Evolutionary conservation across 169 alveolate species (phyloP).

Genomic region (Eimeria acervulina): DNA sequence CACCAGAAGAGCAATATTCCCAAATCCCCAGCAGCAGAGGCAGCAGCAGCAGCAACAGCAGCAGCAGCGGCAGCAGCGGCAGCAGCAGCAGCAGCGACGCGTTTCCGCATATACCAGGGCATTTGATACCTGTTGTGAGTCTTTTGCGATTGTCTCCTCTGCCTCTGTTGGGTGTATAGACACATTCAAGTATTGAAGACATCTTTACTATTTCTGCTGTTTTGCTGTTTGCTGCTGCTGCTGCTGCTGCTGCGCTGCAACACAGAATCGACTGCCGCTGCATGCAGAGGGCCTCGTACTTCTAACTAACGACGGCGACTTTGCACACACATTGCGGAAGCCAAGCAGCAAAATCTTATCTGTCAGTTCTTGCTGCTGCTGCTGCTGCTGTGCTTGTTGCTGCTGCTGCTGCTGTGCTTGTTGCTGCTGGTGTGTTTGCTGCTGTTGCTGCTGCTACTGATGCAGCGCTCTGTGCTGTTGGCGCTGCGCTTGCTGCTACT

Average conservation of each 20-base stretch:
- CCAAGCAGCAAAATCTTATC: conserved; percentile 63
- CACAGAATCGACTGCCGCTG: conserved; percentile 54
- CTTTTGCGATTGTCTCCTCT: not conserved
- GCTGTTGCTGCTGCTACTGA: not conserved
- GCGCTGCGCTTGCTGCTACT: not conserved
- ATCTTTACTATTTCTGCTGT: not conserved
- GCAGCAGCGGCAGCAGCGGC: conserved; percentile 12
- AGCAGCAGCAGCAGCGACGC: not conserved
- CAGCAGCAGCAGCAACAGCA: conserved; percentile 5
- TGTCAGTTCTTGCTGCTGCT: conserved; percentile 14
- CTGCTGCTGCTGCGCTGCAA: not conserved
- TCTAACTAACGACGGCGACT: conserved; percentile 80
- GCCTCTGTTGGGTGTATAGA: not conserved
- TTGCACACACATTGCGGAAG: conserved; percentile 68
- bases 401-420: conserved; percentile 11
- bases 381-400: too few species aligned
- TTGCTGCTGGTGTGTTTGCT: not conserved
- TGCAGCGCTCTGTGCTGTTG: not conserved
- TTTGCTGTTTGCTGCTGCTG: not conserved
- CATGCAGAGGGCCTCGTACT: conserved; percentile 82
- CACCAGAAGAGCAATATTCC: not conserved
- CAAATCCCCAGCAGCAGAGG: not conserved
- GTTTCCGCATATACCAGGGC: not conserved
- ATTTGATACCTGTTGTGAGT: conserved; percentile 51
- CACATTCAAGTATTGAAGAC: not conserved